Conservation (phyloP, 805 yeast species). For the Saturnispora zaruensis region DNA sequence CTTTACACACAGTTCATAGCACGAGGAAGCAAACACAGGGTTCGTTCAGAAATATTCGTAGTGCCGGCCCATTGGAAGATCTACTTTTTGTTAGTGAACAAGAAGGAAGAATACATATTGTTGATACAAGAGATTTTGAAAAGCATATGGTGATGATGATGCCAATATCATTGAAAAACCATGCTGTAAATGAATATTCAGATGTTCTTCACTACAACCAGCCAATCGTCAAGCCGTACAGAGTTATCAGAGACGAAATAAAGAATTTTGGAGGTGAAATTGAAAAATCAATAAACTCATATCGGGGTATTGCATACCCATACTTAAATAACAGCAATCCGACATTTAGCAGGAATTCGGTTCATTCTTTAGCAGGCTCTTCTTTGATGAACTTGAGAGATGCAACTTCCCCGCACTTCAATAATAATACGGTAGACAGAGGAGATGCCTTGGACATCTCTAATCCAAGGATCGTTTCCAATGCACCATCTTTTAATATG, state of each 20-base stretch:
- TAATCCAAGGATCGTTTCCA: not conserved
- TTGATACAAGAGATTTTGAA: conserved; percentile 66
- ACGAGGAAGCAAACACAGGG: conserved; percentile 47
- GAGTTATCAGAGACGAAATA: conserved; percentile 20
- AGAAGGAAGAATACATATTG: conserved; percentile 75
- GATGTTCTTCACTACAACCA: conserved; percentile 15
- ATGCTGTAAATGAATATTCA: not conserved
- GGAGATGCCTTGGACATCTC: not conserved
- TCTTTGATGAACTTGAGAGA: not conserved
- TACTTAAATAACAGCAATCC: not conserved
- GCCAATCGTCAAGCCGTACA: conserved; percentile 25
- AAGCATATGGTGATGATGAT: conserved; percentile 70
- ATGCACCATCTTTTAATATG: not conserved
- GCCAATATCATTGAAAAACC: conserved; percentile 32
- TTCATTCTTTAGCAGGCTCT: not conserved
- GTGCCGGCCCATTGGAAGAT: conserved; percentile 63
- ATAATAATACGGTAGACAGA: not conserved
- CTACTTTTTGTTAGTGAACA: conserved; percentile 73
- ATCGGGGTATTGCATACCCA: conserved; percentile 2
- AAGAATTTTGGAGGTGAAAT: conserved; percentile 13
- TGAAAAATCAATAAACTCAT: conserved; percentile 5
- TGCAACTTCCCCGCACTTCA: not conserved
- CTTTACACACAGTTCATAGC: conserved; percentile 48
- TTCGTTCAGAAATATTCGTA: conserved; percentile 38
- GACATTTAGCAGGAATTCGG: not conserved